Conservation (phyloP, 1,284 basidiomycete species). For the Tremellales sp. region DNA sequence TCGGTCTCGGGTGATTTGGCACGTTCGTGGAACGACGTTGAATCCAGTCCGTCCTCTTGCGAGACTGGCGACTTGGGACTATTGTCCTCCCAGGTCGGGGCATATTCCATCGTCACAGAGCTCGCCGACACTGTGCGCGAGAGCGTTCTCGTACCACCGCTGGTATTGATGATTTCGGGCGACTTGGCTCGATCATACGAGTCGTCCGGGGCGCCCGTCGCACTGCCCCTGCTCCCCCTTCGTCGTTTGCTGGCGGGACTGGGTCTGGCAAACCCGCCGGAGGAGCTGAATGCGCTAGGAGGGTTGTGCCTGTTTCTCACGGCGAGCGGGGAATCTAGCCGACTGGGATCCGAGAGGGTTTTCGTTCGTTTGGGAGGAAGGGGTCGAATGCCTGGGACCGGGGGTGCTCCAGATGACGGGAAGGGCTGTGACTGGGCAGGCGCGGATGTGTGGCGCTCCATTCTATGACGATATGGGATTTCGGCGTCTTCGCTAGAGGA, state of each 20-base stretch:
- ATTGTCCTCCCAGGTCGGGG: constrained; percentile 6
- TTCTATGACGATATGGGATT: constrained; percentile 3
- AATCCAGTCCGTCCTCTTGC: constrained; percentile 21
- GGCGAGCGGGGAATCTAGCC: constrained; percentile 26
- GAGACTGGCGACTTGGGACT: constrained; percentile 28
- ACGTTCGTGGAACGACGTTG: constrained; percentile 31
- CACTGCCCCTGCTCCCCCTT: constrained; percentile 22
- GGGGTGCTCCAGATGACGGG: constrained; percentile 5
- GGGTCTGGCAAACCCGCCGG: constrained; percentile 29
- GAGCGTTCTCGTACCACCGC: no score
- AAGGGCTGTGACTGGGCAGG: constrained; percentile 11
- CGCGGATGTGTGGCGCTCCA: constrained; percentile 20
- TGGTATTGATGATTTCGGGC: no score
- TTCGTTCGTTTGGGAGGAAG: constrained; percentile 23
- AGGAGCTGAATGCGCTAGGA: constrained; percentile 23
- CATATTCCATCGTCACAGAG: constrained; percentile 2
- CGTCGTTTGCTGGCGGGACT: constrained; percentile 29
- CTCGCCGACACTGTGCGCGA: constrained; percentile 1
- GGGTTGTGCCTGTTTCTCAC: constrained; percentile 19
- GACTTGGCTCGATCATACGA: neutral
- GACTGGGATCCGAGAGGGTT: constrained; percentile 28
- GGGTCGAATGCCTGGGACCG: constrained; percentile 8
- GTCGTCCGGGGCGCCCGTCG: neutral
- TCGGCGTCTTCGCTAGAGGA: constrained; percentile 30
- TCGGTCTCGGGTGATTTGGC: constrained; percentile 28